Evolutionary conservation across 2,329 filamentous ascomycete species (phyloP).

Genomic region (Aspergillus novofumigatus): DNA sequence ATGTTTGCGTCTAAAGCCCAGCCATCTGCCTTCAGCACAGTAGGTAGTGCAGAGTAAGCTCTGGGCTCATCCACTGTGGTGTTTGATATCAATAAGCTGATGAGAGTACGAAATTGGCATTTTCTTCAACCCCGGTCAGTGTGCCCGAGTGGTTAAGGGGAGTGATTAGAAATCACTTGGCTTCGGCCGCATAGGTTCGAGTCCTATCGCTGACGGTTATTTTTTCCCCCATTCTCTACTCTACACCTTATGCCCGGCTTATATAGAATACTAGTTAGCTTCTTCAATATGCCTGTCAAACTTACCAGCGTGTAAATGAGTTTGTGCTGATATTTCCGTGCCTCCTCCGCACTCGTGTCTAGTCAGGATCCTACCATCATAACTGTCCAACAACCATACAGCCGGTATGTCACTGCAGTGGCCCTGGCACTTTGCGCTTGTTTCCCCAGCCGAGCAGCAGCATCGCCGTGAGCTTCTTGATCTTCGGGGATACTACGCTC

Average conservation of each 20-base stretch:
- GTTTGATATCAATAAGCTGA: too few species aligned
- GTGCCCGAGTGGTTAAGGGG: neutral
- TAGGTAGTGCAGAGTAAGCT: too few species aligned
- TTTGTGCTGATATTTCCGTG: neutral
- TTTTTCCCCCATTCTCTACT: neutral
- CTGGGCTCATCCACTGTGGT: too few species aligned
- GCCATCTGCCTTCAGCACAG: neutral
- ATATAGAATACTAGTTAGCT: too few species aligned
- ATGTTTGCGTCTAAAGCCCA: neutral
- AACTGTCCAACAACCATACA: neutral
- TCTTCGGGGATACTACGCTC: constrained; percentile 52
- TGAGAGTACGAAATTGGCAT: fast-evolving
- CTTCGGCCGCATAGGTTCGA: constrained; percentile 2
- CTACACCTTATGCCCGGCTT: too few species aligned
- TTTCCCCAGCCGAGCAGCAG: constrained; percentile 47
- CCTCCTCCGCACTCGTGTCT: too few species aligned
- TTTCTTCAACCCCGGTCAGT: neutral
- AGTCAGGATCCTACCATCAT: neutral
- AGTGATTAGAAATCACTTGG: constrained; percentile 3
- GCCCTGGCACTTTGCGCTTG: constrained; percentile 51
- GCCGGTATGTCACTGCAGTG: constrained; percentile 27
- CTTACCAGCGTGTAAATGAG: neutral
- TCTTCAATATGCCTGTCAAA: neutral
- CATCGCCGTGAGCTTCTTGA: constrained; percentile 52
- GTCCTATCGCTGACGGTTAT: neutral